phyloP scores from a whole-genome alignment of 2,329 filamentous ascomycete species.

The Beauveria pseudobassiana region DNA sequence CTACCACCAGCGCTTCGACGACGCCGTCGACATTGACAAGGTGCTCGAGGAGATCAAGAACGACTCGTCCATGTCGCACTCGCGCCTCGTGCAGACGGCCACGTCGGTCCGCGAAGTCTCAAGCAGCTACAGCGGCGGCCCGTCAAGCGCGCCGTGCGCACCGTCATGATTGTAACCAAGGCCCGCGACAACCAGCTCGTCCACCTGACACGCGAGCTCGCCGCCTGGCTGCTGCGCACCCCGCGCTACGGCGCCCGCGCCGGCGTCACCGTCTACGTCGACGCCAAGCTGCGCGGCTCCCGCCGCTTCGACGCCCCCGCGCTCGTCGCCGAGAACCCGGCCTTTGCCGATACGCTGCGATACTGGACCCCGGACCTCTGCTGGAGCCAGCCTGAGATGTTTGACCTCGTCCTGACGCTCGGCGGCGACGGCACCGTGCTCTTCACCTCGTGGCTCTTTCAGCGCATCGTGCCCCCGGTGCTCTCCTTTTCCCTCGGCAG shows the following conservation, averaged over 20 bases:
- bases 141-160: constrained; percentile 84
- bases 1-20: constrained; percentile 95
- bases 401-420: constrained; percentile 85
- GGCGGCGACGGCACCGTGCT: constrained; percentile 82
- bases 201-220: constrained; percentile 76
- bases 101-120: constrained; percentile 89
- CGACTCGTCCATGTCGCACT: constrained; percentile 87
- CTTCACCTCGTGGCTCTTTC: constrained; percentile 88
- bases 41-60: constrained; percentile 90
- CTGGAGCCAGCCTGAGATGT: constrained; percentile 88
- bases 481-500: constrained; percentile 79
- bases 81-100: constrained; percentile 87
- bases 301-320: constrained; percentile 76
- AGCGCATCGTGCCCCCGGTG: constrained; percentile 77
- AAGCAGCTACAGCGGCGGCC: constrained; percentile 89
- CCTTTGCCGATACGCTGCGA: constrained; percentile 75
- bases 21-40: constrained; percentile 89
- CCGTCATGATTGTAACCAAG: constrained; percentile 98
- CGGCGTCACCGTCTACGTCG: constrained; percentile 98
- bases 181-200: constrained; percentile 92
- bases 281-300: constrained; percentile 82
- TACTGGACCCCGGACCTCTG: constrained; percentile 98
- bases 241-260: constrained; percentile 82
- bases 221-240: constrained; percentile 80
- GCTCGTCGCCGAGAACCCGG: constrained; percentile 64